Evolutionary conservation across 2,329 filamentous ascomycete genomes (phyloP), one percentile per base, ranked within the genome.

Genomic region (Fusarium lateritium): DNA sequence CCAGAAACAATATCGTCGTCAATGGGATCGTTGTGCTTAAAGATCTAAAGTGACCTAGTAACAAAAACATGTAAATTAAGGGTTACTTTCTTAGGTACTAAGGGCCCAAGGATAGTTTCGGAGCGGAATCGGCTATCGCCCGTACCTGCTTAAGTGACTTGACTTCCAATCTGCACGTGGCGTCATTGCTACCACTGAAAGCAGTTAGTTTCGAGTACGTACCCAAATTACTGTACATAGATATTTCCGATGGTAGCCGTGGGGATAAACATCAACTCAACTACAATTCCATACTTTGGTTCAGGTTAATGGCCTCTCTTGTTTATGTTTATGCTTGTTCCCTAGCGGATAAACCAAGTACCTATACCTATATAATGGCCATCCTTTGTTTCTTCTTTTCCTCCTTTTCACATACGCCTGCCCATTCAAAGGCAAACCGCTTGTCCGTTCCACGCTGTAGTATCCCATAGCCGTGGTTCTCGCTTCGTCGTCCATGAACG

Each of bases 211-310:
- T 46, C 34, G 46, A 51, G 24, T 43, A 42, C 22, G 54, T 47
- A 45, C 56, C 39, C 21, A 21, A 38, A 28, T 28, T 28, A 28
- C 26, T 28, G 26, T 28, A 28, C 26, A 19, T 19, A 19, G 19
- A 13, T 31, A 45, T 43, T 67, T 51, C 72, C 72, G 72, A 61
- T 50, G 50, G 67, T 74, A 74, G 38, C 72, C 72, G 70, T 50
- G 50, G 31, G 53, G 45, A 53, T 33, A 42, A 36, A 19, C 21
- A 22, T 10, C 19, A 57, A 33, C 31, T 49, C 24, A 34, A 19
- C 36, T 28, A 36, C 13, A 26, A 24, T 26, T 28, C 9, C 10
- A 11, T 31, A 13, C 28, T 7, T 31, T 31, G 28, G 28, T 13
- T 11, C 28, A 31, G 28, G 28, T 40, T 40, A 19, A 21, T 22